phyloP scores from a whole-genome alignment of 2,329 filamentous ascomycete species.

The Taxawa tesnikishii region DNA sequence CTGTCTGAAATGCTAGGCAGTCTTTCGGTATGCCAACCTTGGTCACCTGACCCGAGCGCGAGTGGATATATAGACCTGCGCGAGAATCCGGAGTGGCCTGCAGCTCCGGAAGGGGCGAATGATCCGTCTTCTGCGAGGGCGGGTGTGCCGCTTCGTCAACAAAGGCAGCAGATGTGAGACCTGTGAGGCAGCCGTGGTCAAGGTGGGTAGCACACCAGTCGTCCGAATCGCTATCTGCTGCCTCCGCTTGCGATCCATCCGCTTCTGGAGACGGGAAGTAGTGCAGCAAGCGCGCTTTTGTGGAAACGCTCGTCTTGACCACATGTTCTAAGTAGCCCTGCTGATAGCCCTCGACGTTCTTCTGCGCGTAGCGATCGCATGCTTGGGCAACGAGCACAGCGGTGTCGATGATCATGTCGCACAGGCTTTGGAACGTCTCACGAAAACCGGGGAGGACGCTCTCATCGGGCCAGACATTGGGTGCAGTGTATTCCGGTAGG shows the following conservation, averaged over 20 bases:
- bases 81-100: conserved; percentile 64
- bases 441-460: conserved; percentile 63
- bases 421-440: conserved; percentile 60
- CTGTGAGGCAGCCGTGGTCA: conserved; percentile 89
- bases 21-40: conserved; percentile 87
- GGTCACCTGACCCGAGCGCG: conserved; percentile 66
- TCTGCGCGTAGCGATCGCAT: conserved; percentile 73
- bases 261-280: conserved; percentile 57
- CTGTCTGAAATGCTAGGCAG: conserved; percentile 92
- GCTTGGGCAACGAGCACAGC: conserved; percentile 81
- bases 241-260: conserved; percentile 17
- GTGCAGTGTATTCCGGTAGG: conserved; percentile 78
- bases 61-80: conserved; percentile 89
- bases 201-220: conserved; percentile 91
- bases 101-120: conserved; percentile 54
- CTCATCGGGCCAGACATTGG: conserved; percentile 76
- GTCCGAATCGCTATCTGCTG: conserved; percentile 36
- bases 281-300: conserved; percentile 83
- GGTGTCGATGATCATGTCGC: conserved; percentile 74
- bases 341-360: conserved; percentile 66
- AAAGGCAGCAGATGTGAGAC: conserved; percentile 92
- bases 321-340: conserved; percentile 73
- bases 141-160: conserved; percentile 56
- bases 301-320: conserved; percentile 72
- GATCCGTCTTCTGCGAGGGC: conserved; percentile 14